A percentile compares a stretch with the other conserved stretches of the same genome.
phyloP scores from a whole-genome alignment of 495 filamentous ascomycete genomes.

The Neurospora sublineolata region DNA sequence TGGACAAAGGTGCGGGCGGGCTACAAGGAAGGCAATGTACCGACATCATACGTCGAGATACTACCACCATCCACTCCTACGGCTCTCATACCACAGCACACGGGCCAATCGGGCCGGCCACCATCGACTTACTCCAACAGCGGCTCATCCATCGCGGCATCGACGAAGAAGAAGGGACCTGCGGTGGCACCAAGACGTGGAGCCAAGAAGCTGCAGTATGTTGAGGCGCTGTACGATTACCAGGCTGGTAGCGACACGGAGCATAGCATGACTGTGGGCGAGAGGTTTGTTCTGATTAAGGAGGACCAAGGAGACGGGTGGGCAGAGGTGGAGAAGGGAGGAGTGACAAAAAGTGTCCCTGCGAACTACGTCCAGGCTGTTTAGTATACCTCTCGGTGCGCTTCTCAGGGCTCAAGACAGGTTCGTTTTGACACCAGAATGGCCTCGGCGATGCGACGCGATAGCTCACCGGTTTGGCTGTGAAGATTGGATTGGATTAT shows the following conservation, averaged over 20 bases:
- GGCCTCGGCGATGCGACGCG: background rate
- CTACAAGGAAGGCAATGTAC: slow-evolving; percentile 69
- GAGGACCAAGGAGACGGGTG: slow-evolving; percentile 86
- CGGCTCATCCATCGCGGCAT: slow-evolving; percentile 48
- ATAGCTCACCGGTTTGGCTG: background rate
- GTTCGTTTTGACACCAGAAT: background rate
- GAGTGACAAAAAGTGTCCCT: slow-evolving; percentile 83
- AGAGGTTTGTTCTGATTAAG: slow-evolving; percentile 78
- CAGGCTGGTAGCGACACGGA: slow-evolving; percentile 74
- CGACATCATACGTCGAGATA: slow-evolving; percentile 57
- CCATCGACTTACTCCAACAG: slow-evolving; percentile 71
- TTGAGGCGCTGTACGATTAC: slow-evolving; percentile 89
- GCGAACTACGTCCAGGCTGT: slow-evolving; percentile 84
- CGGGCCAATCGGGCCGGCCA: slow-evolving; percentile 41
- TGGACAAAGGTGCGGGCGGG: slow-evolving; percentile 75
- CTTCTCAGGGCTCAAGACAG: background rate
- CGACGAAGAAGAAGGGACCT: slow-evolving; percentile 78
- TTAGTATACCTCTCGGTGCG: slow-evolving; percentile 14
- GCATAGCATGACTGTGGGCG: slow-evolving; percentile 81
- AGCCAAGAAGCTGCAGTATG: slow-evolving; percentile 90
- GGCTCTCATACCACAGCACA: slow-evolving; percentile 39
- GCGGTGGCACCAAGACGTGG: slow-evolving; percentile 85
- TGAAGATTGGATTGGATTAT: background rate
- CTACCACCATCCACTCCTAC: slow-evolving; percentile 38
- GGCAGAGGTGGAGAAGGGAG: slow-evolving; percentile 89